These are phyloP conservation scores for Amauroascus niger DNA, from an alignment of 2,329 filamentous ascomycete species.

Conservation along the genomic window DNA sequence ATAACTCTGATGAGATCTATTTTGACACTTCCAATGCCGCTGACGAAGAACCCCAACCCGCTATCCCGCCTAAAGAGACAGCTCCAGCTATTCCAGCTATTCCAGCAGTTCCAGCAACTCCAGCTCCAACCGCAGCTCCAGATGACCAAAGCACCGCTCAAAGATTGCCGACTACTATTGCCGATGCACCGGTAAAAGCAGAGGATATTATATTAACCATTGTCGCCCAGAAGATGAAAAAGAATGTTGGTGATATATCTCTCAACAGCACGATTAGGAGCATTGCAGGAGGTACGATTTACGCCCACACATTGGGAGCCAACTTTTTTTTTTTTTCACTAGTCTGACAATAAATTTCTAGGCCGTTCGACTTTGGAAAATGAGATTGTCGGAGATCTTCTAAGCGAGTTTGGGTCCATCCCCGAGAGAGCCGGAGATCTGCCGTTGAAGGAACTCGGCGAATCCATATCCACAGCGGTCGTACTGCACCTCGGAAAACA, in stretches of 20 bases:
- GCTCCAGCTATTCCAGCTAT: neutral
- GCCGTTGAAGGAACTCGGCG: constrained; percentile 26
- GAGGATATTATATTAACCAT: constrained; percentile 23
- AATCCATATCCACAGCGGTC: constrained; percentile 22
- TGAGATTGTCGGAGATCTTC: constrained; percentile 38
- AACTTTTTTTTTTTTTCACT: no score
- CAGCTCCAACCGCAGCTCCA: neutral
- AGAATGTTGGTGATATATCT: constrained; percentile 21
- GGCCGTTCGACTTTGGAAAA: constrained; percentile 40
- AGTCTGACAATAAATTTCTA: constrained; percentile 9
- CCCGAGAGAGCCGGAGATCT: constrained; percentile 36
- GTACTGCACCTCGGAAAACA: constrained; percentile 27
- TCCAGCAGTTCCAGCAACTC: neutral
- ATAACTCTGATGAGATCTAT: constrained; percentile 21
- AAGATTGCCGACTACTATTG: neutral
- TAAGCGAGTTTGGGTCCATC: constrained; percentile 33
- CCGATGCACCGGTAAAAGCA: constrained; percentile 16
- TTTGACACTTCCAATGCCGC: constrained; percentile 12
- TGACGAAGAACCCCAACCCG: neutral
- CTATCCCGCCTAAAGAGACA: neutral
- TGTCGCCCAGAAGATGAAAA: constrained; percentile 27
- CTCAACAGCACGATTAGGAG: constrained; percentile 27
- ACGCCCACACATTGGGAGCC: neutral
- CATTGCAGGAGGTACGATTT: constrained; percentile 23
- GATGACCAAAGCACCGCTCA: neutral